Conservation (phyloP, 176 grass and related monocot species). For the Dendrocalamus sinicus region DNA sequence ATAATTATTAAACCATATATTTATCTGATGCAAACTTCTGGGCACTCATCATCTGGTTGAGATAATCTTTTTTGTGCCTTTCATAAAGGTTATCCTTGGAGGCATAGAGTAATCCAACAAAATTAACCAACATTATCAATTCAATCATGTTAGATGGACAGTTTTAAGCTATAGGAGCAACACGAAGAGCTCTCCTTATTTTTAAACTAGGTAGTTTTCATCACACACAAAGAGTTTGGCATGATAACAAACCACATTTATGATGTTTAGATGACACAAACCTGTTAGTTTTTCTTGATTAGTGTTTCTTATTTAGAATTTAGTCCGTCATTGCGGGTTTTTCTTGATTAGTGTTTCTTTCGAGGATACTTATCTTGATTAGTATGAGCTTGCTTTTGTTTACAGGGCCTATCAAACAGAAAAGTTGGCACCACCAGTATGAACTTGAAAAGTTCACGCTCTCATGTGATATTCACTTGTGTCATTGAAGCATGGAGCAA, state of each 20-base stretch:
- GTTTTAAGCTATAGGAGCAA: background rate
- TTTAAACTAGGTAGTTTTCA: background rate
- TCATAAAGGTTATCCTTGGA: background rate
- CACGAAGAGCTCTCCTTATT: constrained; percentile 9
- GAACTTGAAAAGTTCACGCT: constrained; percentile 97
- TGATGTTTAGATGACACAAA: background rate
- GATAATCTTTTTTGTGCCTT: background rate
- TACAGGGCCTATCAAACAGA: constrained; percentile 91
- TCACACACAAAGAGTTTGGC: background rate
- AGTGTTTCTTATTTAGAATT: background rate
- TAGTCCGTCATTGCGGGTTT: background rate
- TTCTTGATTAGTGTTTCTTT: background rate
- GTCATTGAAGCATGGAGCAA: constrained; percentile 95
- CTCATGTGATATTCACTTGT: constrained; percentile 90
- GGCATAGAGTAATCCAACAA: background rate
- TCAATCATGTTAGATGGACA: background rate
- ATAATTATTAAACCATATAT: constrained; percentile 9
- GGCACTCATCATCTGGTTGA: background rate
- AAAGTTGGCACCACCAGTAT: constrained; percentile 85
- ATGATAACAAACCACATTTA: background rate
- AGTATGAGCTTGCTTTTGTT: constrained; percentile 20
- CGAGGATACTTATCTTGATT: background rate
- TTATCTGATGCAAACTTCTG: background rate
- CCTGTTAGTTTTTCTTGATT: background rate
- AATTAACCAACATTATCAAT: background rate